Evolutionary conservation across 768 basidiomycete genomes (phyloP).

Genomic region (Obba rivulosa): DNA sequence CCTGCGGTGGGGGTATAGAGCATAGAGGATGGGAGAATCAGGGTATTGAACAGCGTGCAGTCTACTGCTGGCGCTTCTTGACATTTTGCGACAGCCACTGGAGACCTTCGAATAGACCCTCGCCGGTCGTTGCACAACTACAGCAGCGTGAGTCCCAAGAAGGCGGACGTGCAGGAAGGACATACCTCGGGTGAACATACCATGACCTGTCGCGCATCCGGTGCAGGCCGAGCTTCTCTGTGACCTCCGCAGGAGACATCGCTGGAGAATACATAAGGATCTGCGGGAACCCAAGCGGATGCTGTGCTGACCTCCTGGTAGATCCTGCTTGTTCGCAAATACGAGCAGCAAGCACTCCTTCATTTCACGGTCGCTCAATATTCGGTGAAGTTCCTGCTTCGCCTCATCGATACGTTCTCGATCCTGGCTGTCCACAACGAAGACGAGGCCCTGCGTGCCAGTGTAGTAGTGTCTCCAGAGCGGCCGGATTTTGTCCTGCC

Average conservation of each 20-base stretch:
- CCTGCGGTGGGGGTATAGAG: constrained; percentile 22
- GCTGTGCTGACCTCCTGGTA: constrained; percentile 76
- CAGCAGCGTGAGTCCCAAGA: neutral
- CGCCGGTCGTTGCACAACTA: constrained; percentile 94
- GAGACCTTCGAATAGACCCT: constrained; percentile 94
- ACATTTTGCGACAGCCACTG: constrained; percentile 98
- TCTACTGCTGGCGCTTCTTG: constrained; percentile 81
- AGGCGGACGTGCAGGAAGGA: constrained; percentile 1
- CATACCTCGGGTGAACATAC: constrained; percentile 98
- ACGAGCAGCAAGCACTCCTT: constrained; percentile 94
- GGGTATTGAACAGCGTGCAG: constrained; percentile 15
- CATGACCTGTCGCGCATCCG: constrained; percentile 96
- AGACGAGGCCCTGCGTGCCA: constrained; percentile 96
- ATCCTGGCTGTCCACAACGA: constrained; percentile 97
- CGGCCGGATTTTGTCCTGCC: constrained; percentile 99
- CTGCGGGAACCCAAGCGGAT: neutral
- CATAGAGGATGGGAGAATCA: constrained; percentile 24
- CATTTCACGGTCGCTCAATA: constrained; percentile 97
- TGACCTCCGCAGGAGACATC: constrained; percentile 99
- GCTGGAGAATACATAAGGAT: constrained; percentile 40
- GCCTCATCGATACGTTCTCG: constrained; percentile 95
- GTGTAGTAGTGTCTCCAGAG: constrained; percentile 99
- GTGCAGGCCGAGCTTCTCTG: constrained; percentile 92
- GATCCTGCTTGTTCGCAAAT: constrained; percentile 99
- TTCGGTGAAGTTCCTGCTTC: constrained; percentile 90